These are phyloP conservation scores for Berkeleyomyces rouxiae DNA, from an alignment of 2,329 filamentous ascomycete species.

Conservation along the genomic window DNA sequence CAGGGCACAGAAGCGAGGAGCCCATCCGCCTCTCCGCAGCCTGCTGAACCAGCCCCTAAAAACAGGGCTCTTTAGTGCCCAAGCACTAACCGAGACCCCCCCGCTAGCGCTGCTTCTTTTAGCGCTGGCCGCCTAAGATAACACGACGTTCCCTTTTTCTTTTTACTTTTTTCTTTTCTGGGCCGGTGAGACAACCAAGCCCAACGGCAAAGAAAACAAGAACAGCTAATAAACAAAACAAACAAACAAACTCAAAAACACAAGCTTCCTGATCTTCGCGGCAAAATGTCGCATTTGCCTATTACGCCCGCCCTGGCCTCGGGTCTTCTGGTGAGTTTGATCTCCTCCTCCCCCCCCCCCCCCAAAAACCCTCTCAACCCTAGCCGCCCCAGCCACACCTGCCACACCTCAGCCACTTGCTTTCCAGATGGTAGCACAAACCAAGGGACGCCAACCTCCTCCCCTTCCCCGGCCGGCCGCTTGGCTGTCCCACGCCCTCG, in stretches of 20 bases:
- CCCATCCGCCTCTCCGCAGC: not conserved
- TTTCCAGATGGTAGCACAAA: not conserved
- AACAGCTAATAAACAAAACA: not conserved
- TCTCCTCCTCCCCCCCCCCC: not conserved
- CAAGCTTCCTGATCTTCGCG: not conserved
- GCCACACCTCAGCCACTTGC: slow-evolving; percentile 2
- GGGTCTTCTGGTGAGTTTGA: slow-evolving; percentile 19
- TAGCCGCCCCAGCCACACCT: not conserved
- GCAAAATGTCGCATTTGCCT: not conserved
- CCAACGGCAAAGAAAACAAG: not conserved
- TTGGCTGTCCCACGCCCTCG: not conserved
- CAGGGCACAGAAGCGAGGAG: not conserved
- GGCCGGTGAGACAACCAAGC: not conserved
- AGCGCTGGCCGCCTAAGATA: not conserved
- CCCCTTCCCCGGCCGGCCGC: not conserved
- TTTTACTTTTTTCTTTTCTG: not conserved
- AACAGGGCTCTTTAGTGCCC: not conserved
- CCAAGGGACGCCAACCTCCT: not conserved
- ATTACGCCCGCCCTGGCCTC: slow-evolving; percentile 4
- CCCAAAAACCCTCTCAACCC: not conserved
- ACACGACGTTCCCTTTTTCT: not conserved
- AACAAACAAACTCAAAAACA: not conserved
- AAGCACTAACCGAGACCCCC: too few species aligned
- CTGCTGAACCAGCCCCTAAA: too few species aligned
- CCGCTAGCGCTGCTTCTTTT: not conserved